Evolutionary conservation across 306 rosid genomes (phyloP).

Genomic region (Quercus berberidifolia): DNA sequence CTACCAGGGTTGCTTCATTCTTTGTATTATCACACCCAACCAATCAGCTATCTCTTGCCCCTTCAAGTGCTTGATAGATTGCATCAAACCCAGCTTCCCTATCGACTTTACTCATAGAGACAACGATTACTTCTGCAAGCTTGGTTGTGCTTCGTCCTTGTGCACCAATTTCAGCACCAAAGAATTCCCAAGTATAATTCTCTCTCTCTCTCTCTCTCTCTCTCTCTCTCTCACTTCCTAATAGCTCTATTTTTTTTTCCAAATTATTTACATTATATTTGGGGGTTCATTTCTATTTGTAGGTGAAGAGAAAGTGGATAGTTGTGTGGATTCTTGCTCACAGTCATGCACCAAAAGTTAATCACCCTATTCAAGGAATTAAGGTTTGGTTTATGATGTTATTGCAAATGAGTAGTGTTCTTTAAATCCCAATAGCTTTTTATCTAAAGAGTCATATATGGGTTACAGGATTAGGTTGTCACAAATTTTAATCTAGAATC

Average conservation of each 20-base stretch:
- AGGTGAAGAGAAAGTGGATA: constrained; percentile 36
- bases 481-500: too few species aligned
- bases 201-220: too few species aligned
- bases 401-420: neutral
- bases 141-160: constrained; percentile 37
- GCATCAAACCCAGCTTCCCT: constrained; percentile 19
- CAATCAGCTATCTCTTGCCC: constrained; percentile 28
- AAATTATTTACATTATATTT: neutral
- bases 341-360: constrained; percentile 17
- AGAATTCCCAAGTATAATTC: constrained; percentile 24
- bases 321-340: constrained; percentile 51
- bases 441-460: too few species aligned
- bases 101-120: neutral
- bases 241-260: neutral
- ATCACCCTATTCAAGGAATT: neutral
- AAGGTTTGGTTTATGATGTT: neutral
- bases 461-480: too few species aligned
- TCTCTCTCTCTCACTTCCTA: too few species aligned
- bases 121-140: constrained; percentile 30
- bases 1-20: constrained; percentile 33
- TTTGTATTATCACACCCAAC: constrained; percentile 32
- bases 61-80: constrained; percentile 33
- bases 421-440: neutral
- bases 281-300: neutral
- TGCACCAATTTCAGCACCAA: constrained; percentile 39